A percentile compares a stretch with the other conserved stretches of the same genome.
These are phyloP conservation scores for Eimeria maxima DNA, from an alignment of 169 alveolate species.

Conservation along the genomic window DNA sequence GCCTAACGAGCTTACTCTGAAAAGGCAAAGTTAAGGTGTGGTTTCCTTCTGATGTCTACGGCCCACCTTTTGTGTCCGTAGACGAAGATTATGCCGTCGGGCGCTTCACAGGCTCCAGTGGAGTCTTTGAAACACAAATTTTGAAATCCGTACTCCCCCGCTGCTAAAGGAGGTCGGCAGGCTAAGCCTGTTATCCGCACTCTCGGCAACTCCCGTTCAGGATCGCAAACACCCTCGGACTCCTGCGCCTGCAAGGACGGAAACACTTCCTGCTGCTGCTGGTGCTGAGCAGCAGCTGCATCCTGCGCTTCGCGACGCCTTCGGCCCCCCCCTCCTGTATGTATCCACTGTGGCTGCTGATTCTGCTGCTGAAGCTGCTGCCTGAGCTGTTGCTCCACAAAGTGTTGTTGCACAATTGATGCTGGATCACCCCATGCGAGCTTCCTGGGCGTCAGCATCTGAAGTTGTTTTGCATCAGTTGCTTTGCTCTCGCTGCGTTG, in stretches of 20 bases:
- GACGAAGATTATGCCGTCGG: slow-evolving; percentile 80
- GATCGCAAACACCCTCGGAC: slow-evolving; percentile 47
- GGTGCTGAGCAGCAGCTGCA: slow-evolving; percentile 15
- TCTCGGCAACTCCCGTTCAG: slow-evolving; percentile 57
- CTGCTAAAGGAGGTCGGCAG: slow-evolving; percentile 72
- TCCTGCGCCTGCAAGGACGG: neutral
- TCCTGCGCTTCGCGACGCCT: slow-evolving; percentile 48
- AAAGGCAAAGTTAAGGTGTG: neutral
- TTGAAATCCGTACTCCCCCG: slow-evolving; percentile 76
- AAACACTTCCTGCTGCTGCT: slow-evolving; percentile 26
- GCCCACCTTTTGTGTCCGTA: slow-evolving; percentile 78
- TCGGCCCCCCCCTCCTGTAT: neutral
- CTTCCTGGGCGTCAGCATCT: neutral
- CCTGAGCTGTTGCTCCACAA: slow-evolving; percentile 62
- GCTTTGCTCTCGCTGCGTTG: neutral
- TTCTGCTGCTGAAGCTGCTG: slow-evolving; percentile 40
- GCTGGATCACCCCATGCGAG: slow-evolving; percentile 73
- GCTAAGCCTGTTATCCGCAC: slow-evolving; percentile 81
- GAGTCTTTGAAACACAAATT: slow-evolving; percentile 75
- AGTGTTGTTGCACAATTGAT: slow-evolving; percentile 54
- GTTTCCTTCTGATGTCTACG: neutral
- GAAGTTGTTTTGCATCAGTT: neutral
- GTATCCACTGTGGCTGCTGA: neutral
- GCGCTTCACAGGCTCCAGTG: slow-evolving; percentile 80
- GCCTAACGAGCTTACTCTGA: too few species aligned